phyloP scores from a whole-genome alignment of 169 alveolate genomes.

The Eimeria necatrix region DNA sequence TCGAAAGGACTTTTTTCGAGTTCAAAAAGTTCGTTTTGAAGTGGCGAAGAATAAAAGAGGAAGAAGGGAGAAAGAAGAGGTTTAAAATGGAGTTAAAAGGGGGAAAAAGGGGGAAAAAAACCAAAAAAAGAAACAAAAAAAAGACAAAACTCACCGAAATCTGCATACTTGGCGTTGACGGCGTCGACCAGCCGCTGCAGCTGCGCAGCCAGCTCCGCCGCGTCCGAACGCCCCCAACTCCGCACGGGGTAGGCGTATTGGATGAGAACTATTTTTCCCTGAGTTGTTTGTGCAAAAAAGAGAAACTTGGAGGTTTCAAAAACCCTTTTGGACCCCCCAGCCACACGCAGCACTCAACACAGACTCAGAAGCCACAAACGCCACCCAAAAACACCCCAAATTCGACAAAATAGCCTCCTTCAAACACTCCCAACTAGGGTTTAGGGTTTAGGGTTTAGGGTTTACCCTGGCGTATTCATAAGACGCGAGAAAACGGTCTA shows the following conservation, averaged over 20 bases:
- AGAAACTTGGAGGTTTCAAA: too few relatives aligned
- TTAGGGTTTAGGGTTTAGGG: too few relatives aligned
- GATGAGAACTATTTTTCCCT: slow-evolving; percentile 56
- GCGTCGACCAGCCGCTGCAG: not conserved
- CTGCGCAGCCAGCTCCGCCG: not conserved
- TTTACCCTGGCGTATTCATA: slow-evolving; percentile 55
- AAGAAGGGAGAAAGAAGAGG: too few relatives aligned
- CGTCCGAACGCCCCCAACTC: not conserved
- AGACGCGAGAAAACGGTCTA: slow-evolving; percentile 17
- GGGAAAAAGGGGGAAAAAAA: too few relatives aligned
- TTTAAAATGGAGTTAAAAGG: too few relatives aligned
- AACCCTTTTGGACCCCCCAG: not conserved
- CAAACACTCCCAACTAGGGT: not conserved
- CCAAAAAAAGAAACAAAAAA: too few relatives aligned
- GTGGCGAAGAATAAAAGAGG: too few relatives aligned
- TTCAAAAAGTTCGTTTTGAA: too few relatives aligned
- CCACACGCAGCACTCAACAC: not conserved
- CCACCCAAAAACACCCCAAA: not conserved
- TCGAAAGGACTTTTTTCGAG: too few relatives aligned
- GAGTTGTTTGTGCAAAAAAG: not conserved
- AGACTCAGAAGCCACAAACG: not conserved
- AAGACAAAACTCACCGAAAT: not conserved
- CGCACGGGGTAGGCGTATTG: slow-evolving; percentile 81
- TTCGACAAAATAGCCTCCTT: not conserved
- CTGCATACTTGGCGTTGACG: slow-evolving; percentile 49